These are phyloP conservation scores for Clitopilus hobsonii DNA, from an alignment of 768 basidiomycete species.

Conservation along the genomic window DNA sequence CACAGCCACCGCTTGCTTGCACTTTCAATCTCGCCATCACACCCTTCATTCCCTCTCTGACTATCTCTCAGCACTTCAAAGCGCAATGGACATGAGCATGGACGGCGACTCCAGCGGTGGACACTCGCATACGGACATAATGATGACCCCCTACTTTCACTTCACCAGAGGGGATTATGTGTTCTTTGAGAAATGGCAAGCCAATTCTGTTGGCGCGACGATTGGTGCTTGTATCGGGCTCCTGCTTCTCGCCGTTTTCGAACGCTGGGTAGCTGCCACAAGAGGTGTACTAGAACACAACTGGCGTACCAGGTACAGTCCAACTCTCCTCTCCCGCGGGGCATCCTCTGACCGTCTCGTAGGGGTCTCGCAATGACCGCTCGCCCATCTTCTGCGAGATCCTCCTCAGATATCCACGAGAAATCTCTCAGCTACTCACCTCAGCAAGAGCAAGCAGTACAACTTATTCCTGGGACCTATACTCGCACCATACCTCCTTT, in stretches of 20 bases:
- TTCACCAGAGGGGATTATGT: conserved; percentile 61
- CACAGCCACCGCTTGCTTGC: background rate
- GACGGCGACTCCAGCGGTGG: background rate
- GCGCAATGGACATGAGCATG: conserved; percentile 9
- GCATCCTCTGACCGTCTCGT: background rate
- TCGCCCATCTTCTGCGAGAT: background rate
- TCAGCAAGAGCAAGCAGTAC: background rate
- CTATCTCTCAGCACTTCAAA: background rate
- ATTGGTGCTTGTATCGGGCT: conserved; percentile 74
- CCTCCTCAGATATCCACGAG: background rate
- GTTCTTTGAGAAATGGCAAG: conserved; percentile 64
- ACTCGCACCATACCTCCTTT: conserved; percentile 56
- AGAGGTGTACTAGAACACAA: conserved; percentile 46
- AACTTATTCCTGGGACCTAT: conserved; percentile 5
- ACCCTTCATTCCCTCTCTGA: background rate
- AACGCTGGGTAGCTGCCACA: conserved; percentile 62
- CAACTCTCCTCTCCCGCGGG: background rate
- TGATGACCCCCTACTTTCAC: conserved; percentile 70
- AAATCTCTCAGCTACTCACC: background rate
- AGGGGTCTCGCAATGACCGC: conserved; percentile 12
- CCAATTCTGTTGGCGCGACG: conserved; percentile 64
- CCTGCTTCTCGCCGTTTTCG: conserved; percentile 61
- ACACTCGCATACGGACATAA: conserved; percentile 12
- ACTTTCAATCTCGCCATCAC: too few relatives aligned
- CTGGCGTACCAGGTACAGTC: conserved; percentile 56